Evolutionary conservation across 2,329 filamentous ascomycete genomes (phyloP), one percentile per base, ranked within the genome.

Genomic region (Diaporthe aspalathi): DNA sequence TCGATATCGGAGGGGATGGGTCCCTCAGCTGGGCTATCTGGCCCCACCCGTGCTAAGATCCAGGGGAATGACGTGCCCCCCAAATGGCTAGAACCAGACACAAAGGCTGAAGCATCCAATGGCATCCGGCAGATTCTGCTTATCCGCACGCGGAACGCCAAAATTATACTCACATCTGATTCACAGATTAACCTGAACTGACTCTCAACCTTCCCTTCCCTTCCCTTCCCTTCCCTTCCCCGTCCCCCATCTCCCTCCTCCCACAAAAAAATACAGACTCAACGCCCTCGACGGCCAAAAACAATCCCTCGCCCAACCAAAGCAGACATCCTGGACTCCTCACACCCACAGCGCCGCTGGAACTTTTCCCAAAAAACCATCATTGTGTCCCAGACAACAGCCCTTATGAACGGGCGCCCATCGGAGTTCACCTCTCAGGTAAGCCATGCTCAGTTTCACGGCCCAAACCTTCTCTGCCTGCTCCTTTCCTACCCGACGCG

Each of bases 391-490:
- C 76, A 76, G 71, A 79, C 78, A 83, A 87, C 87, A 87, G 92
- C 90, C 88, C 91, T 91, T 92, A 94, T 94, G 92, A 92, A 91
- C 92, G 92, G 92, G 87, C 91, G 91, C 89, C 88, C 89, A 85
- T 94, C 93, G 84, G 89, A 92, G 83, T 95, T 94, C 87, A 95
- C 93, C 86, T 95, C 92, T 85, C 93, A 95, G 90, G 92, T 94
- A 91, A 74, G 87, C 83, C 70, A 54, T 24, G 35, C 52, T 62
- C 57, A 53, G 50, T 29, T 52, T 47, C 63, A 43, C 49, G 20
- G 52, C 66, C 40, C 50, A 54, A 24, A 40, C 24, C 20, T 60
- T 50, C 50, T 22, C 50, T 29, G 49, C 4, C 35, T 43, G 35
- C 35, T 38, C 24, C 17, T n/a, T 49, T 40, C 20, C 24, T 20